These are phyloP conservation scores for Aquanectria penicillioides DNA, from an alignment of 2,329 filamentous ascomycete species.

Conservation along the genomic window DNA sequence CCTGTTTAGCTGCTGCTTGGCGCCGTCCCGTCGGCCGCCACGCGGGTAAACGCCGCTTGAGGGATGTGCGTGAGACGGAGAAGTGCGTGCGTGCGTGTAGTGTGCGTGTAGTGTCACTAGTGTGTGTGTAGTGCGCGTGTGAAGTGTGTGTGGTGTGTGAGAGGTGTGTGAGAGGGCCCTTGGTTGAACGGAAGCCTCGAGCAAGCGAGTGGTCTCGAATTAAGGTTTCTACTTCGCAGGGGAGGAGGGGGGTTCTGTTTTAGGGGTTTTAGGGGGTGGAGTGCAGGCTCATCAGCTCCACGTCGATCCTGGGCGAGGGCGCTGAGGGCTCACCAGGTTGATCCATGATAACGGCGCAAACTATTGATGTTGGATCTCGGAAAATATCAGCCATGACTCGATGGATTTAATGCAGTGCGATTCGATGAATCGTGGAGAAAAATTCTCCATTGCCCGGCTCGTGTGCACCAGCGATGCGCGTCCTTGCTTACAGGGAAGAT, in stretches of 20 bases:
- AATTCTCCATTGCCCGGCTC: not conserved
- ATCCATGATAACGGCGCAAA: not conserved
- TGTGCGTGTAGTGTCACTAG: not conserved
- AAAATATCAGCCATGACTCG: constrained; percentile 8
- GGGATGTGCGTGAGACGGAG: not conserved
- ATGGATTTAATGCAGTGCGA: not conserved
- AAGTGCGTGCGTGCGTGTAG: not conserved
- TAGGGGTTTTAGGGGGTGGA: too few relatives aligned
- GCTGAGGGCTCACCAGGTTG: too few relatives aligned
- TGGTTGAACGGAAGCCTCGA: too few relatives aligned
- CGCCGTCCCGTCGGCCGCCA: constrained; percentile 9
- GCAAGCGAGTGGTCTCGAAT: too few relatives aligned
- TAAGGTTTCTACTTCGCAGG: too few relatives aligned
- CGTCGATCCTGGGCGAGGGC: too few relatives aligned
- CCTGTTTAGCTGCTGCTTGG: not conserved
- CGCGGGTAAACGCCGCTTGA: constrained; percentile 2
- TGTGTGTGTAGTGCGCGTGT: too few relatives aligned
- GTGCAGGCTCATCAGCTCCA: too few relatives aligned
- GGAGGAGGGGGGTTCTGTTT: too few relatives aligned
- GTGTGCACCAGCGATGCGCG: not conserved
- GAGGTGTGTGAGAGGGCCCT: too few relatives aligned
- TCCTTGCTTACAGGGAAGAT: constrained; percentile 11
- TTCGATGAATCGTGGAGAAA: constrained; percentile 20
- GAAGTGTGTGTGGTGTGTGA: too few relatives aligned
- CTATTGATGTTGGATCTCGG: not conserved